phyloP scores from a whole-genome alignment of 2,329 filamentous ascomycete species.

The Aspergillus tamarii region DNA sequence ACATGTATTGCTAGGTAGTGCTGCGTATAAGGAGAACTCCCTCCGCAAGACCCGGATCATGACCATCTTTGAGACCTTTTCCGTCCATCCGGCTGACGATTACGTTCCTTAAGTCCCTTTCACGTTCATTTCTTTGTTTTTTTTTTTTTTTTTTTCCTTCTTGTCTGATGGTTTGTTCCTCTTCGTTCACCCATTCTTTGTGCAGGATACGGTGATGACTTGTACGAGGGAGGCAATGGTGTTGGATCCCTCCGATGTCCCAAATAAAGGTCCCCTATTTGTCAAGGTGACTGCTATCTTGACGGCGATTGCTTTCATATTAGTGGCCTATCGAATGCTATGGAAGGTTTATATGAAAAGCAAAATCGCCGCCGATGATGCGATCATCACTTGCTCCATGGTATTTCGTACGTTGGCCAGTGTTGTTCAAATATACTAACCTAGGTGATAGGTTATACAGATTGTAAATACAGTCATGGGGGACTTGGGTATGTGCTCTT shows the following conservation, averaged over 20 bases:
- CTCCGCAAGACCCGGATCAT: background rate
- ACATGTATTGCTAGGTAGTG: background rate
- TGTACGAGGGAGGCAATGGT: background rate
- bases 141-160: background rate
- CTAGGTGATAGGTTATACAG: background rate
- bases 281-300: constrained; percentile 3
- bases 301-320: constrained; percentile 7
- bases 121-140: background rate
- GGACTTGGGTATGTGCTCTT: background rate
- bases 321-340: background rate
- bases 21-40: background rate
- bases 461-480: background rate
- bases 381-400: background rate
- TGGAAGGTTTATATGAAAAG: background rate
- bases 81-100: background rate
- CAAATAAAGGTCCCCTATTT: constrained; percentile 7
- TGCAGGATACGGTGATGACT: background rate
- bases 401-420: background rate
- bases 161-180: background rate
- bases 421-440: background rate
- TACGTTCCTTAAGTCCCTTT: background rate
- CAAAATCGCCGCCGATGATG: background rate
- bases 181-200: background rate
- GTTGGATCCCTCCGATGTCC: background rate
- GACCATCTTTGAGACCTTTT: background rate